Conservation (phyloP, 495 filamentous ascomycete genomes). For the Haplographium delicatum region DNA sequence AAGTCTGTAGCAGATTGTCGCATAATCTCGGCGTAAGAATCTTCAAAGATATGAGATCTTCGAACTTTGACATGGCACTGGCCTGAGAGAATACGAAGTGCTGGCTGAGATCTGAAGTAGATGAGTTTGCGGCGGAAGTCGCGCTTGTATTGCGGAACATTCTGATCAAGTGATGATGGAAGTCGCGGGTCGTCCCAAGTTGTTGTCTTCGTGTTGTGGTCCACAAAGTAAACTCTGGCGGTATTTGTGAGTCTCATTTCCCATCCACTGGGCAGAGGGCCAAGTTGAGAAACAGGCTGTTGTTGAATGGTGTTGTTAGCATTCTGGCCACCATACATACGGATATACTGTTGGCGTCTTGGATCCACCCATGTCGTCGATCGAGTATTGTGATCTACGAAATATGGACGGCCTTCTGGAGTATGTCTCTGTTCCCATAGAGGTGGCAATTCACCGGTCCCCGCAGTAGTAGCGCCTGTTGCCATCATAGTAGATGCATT, state of each 20-base stretch:
- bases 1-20: constrained; percentile 91
- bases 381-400: constrained; percentile 98
- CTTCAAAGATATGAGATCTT: constrained; percentile 94
- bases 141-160: constrained; percentile 98
- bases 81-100: constrained; percentile 87
- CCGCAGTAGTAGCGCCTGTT: constrained; percentile 89
- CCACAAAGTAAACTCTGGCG: constrained; percentile 95
- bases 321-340: constrained; percentile 85
- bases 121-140: constrained; percentile 97
- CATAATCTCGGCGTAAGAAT: constrained; percentile 98
- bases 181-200: constrained; percentile 99
- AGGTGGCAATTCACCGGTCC: constrained; percentile 89
- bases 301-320: constrained; percentile 88
- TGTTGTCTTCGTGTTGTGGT: constrained; percentile 99
- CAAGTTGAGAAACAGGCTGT: constrained; percentile 94
- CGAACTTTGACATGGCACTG: constrained; percentile 98
- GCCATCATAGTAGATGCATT: constrained; percentile 80
- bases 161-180: constrained; percentile 94
- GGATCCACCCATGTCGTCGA: constrained; percentile 99
- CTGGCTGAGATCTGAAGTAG: constrained; percentile 98
- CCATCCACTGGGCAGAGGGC: constrained; percentile 96
- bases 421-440: constrained; percentile 96
- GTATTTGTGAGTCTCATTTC: constrained; percentile 99
- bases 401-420: constrained; percentile 90
- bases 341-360: constrained; percentile 93